Percentiles rank a stretch among this genome's conserved stretches.
Conservation (phyloP, 2,329 filamentous ascomycete genomes). For the Verticillium longisporum region DNA sequence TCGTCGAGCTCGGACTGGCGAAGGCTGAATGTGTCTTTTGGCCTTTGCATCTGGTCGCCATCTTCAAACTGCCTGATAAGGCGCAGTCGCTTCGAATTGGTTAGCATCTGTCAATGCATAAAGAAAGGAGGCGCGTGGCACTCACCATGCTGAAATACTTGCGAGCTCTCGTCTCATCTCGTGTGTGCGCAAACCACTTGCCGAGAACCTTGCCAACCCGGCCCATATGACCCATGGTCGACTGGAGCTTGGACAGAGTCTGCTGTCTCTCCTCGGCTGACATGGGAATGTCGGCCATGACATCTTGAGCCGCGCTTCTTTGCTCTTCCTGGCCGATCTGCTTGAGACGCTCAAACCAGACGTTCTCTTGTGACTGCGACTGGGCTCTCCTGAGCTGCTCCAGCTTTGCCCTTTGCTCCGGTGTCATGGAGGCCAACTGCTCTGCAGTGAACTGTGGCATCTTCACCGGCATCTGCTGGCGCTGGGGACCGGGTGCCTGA, state of each 20-base stretch:
- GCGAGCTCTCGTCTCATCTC: constrained; percentile 41
- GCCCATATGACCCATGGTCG: constrained; percentile 32
- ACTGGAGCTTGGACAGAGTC: constrained; percentile 33
- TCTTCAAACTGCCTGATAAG: constrained; percentile 47
- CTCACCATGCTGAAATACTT: constrained; percentile 48
- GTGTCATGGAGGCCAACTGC: constrained; percentile 32
- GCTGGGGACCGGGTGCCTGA: constrained; percentile 3
- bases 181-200: constrained; percentile 40
- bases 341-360: constrained; percentile 22
- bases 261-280: constrained; percentile 34
- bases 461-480: constrained; percentile 8
- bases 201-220: constrained; percentile 37
- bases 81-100: constrained; percentile 37
- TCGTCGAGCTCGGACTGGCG: constrained; percentile 43
- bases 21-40: constrained; percentile 46
- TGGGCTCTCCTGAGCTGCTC: constrained; percentile 25
- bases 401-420: constrained; percentile 38
- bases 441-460: constrained; percentile 23
- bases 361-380: constrained; percentile 5
- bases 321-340: constrained; percentile 32
- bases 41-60: constrained; percentile 34
- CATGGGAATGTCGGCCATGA: constrained; percentile 40
- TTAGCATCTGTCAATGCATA: constrained; percentile 21
- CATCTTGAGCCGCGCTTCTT: constrained; percentile 28
- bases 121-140: constrained; percentile 6